Evolutionary conservation across 2,329 filamentous ascomycete species (phyloP).

Genomic region (Paecilomyces niveus): DNA sequence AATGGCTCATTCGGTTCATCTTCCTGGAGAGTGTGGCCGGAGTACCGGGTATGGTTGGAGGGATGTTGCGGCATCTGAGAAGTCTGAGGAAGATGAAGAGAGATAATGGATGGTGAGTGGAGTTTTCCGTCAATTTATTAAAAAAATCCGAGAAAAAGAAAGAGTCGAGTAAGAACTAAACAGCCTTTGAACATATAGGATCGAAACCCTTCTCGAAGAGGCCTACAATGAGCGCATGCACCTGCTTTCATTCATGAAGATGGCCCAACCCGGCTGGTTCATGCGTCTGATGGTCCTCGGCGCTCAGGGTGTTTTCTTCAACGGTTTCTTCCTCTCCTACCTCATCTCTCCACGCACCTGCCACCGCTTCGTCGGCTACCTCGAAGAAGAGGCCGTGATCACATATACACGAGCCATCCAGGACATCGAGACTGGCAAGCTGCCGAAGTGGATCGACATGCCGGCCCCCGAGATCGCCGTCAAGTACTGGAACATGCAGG

Average conservation of each 20-base stretch:
- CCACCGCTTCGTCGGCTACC: constrained; percentile 92
- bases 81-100: constrained; percentile 78
- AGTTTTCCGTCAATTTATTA: neutral
- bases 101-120: constrained; percentile 72
- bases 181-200: constrained; percentile 46
- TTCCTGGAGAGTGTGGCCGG: constrained; percentile 94
- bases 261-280: constrained; percentile 77
- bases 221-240: constrained; percentile 94
- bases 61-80: constrained; percentile 83
- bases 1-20: constrained; percentile 85
- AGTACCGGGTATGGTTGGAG: constrained; percentile 94
- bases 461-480: constrained; percentile 81
- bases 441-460: constrained; percentile 76
- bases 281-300: constrained; percentile 89
- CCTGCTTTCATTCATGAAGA: constrained; percentile 84
- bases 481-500: constrained; percentile 90
- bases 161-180: neutral
- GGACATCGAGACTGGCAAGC: constrained; percentile 75
- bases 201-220: constrained; percentile 84
- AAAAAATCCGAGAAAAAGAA: neutral
- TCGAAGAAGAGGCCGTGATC: constrained; percentile 94
- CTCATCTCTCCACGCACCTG: constrained; percentile 79
- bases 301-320: constrained; percentile 95
- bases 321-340: constrained; percentile 83
- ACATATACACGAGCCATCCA: constrained; percentile 87